Conservation (phyloP, 1,284 basidiomycete species). For the Inonotus hispidus region DNA sequence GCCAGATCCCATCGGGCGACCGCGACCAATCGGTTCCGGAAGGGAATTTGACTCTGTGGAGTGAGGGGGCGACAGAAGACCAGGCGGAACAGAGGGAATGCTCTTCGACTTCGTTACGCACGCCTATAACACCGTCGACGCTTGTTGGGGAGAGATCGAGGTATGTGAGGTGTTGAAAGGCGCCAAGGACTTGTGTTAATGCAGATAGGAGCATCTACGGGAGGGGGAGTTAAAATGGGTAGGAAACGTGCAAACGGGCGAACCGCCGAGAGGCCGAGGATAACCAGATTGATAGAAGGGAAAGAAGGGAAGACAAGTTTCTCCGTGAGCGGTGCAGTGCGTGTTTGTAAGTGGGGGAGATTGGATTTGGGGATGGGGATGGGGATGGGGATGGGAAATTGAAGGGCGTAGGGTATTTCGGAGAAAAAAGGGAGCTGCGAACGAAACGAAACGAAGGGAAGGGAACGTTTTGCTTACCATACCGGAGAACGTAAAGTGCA, state of each 20-base stretch:
- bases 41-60: conserved; percentile 51
- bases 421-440: conserved; percentile 3
- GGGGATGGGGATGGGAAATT: background rate
- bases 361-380: no score
- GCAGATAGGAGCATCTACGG: conserved; percentile 31
- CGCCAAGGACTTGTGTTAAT: conserved; percentile 34
- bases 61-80: conserved; percentile 46
- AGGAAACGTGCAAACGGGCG: no score
- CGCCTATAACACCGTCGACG: conserved; percentile 36
- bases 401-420: background rate
- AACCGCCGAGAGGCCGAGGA: conserved; percentile 2
- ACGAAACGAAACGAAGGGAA: conserved; percentile 7
- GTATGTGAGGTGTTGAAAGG: conserved; percentile 31
- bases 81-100: conserved; percentile 47
- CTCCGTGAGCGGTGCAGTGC: background rate
- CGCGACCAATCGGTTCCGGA: conserved; percentile 41
- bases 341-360: background rate
- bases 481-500: conserved; percentile 57
- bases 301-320: background rate
- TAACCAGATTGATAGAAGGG: background rate
- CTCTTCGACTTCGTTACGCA: conserved; percentile 44
- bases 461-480: conserved; percentile 46
- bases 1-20: conserved; percentile 6
- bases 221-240: no score
- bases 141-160: conserved; percentile 56